A percentile compares a stretch with the other conserved stretches of the same genome.
phyloP scores from a whole-genome alignment of 1,284 basidiomycete genomes.

The Boletus austroedulis region DNA sequence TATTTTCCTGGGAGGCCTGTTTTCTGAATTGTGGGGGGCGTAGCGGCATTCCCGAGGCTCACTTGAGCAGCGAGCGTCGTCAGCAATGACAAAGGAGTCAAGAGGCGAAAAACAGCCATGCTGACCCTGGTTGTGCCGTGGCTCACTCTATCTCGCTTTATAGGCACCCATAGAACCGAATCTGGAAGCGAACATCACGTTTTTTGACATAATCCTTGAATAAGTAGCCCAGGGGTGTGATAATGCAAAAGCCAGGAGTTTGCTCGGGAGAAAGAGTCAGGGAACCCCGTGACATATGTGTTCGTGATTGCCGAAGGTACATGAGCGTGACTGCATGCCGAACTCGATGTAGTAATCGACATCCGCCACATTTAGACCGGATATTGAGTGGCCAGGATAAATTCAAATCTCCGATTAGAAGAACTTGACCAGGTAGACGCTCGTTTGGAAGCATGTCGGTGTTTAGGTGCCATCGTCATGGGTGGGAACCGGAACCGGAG shows the following conservation, averaged over 20 bases:
- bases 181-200: neutral
- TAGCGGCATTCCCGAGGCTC: slow-evolving; percentile 3
- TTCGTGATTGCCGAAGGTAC: too few species aligned
- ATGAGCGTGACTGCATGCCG: too few species aligned
- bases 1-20: slow-evolving; percentile 60
- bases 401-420: neutral
- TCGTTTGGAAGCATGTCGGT: slow-evolving; percentile 4
- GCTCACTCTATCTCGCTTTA: neutral
- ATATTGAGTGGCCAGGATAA: slow-evolving; percentile 1
- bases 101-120: slow-evolving; percentile 12
- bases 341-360: neutral
- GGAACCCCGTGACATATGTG: too few species aligned
- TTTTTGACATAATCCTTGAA: neutral
- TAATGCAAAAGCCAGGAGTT: neutral
- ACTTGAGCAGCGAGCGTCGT: neutral
- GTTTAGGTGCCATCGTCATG: neutral
- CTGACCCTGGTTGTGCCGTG: neutral
- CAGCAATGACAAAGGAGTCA: slow-evolving; percentile 1
- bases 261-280: neutral
- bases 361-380: neutral
- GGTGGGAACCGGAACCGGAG: neutral
- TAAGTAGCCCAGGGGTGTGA: neutral
- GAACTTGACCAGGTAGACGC: too few species aligned
- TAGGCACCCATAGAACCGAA: neutral
- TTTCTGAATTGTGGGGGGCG: slow-evolving; percentile 53